phyloP scores from a whole-genome alignment of 2,329 filamentous ascomycete genomes.

The Exophiala xenobiotica region DNA sequence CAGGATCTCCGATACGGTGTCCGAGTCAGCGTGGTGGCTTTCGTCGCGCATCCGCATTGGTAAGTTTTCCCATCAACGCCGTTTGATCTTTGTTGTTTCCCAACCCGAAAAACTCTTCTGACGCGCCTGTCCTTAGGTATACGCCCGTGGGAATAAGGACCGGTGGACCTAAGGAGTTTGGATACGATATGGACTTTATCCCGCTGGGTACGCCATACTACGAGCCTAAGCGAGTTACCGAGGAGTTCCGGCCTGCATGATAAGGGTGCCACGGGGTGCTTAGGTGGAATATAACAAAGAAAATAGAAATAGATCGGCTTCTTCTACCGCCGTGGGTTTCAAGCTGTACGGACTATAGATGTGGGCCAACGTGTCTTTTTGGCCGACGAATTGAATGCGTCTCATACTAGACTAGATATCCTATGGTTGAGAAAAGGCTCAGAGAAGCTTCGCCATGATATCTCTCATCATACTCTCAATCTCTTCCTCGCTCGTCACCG shows the following conservation, averaged over 20 bases:
- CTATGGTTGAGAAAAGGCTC: too few species aligned
- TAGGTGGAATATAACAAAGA: too few species aligned
- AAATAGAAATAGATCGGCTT: too few species aligned
- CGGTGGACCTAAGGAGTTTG: constrained; percentile 18
- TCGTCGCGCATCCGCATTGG: constrained; percentile 60
- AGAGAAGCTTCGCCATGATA: not conserved
- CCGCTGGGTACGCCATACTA: constrained; percentile 18
- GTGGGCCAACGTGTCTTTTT: too few species aligned
- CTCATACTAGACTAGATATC: too few species aligned
- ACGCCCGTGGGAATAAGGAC: constrained; percentile 5
- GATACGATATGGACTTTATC: constrained; percentile 16
- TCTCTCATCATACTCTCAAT: constrained; percentile 25
- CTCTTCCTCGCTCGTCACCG: constrained; percentile 35
- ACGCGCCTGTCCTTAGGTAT: constrained; percentile 5
- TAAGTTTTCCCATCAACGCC: too few species aligned
- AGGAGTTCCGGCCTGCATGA: constrained; percentile 11
- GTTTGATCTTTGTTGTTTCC: too few species aligned
- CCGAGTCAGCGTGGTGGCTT: constrained; percentile 51
- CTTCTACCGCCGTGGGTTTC: too few species aligned
- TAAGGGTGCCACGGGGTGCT: too few species aligned
- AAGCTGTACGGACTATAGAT: too few species aligned
- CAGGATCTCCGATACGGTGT: constrained; percentile 49
- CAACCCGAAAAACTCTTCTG: not conserved
- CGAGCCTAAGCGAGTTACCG: constrained; percentile 19
- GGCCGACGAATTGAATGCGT: too few species aligned